Evolutionary conservation across 208 protist genomes (phyloP).

Genomic region (Wallacemonas sp.): DNA sequence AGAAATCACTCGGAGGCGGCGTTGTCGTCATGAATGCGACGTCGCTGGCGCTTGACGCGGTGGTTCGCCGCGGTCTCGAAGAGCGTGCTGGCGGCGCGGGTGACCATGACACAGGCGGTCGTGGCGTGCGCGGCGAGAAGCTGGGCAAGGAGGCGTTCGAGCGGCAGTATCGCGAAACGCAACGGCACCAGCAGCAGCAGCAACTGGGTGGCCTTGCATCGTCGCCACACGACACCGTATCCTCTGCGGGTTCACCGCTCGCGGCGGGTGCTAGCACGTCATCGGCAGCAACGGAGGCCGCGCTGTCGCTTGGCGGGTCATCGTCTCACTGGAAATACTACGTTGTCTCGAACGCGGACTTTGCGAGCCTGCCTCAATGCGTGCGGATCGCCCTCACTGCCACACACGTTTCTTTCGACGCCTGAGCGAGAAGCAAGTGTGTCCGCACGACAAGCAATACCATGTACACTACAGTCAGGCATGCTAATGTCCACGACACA

Average conservation of each 20-base stretch:
- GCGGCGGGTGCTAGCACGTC: too few species aligned
- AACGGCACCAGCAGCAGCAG: slow-evolving; percentile 14
- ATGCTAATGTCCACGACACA: too few species aligned
- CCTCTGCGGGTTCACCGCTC: too few species aligned
- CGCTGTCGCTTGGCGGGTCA: neutral
- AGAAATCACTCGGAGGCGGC: slow-evolving; percentile 5
- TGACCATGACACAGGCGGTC: neutral
- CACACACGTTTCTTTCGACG: neutral
- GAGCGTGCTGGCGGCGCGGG: neutral
- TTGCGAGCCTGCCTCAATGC: slow-evolving; percentile 12
- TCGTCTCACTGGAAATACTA: slow-evolving; percentile 22
- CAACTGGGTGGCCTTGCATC: too few species aligned
- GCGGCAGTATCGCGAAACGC: slow-evolving; percentile 33
- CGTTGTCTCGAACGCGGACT: slow-evolving; percentile 18
- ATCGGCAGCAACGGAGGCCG: too few species aligned
- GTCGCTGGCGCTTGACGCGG: neutral
- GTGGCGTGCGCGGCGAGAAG: neutral
- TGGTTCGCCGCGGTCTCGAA: neutral
- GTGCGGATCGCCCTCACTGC: slow-evolving; percentile 16
- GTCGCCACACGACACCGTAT: too few species aligned
- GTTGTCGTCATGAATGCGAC: slow-evolving; percentile 9
- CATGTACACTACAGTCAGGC: slow-evolving; percentile 1
- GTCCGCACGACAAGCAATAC: too few species aligned
- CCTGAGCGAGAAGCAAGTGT: too few species aligned
- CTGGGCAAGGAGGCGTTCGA: slow-evolving; percentile 42